These are phyloP conservation scores for Chlamydomonas urium DNA, from an alignment of 139 green algal species.

Conservation along the genomic window DNA sequence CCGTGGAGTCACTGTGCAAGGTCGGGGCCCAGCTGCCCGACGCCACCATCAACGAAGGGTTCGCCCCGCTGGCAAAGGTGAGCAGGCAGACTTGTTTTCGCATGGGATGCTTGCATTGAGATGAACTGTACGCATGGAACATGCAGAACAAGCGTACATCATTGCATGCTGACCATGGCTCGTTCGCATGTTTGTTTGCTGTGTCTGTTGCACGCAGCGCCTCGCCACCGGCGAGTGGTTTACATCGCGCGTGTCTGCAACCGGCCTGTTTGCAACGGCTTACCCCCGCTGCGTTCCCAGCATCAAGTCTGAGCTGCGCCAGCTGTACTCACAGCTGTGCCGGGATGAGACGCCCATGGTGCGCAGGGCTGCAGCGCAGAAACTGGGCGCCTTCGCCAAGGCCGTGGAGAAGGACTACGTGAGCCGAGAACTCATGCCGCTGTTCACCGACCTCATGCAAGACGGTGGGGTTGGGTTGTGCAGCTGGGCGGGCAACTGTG, in stretches of 20 bases:
- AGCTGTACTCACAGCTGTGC: slow-evolving; percentile 75
- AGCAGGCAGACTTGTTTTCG: background rate
- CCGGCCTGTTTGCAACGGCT: slow-evolving; percentile 80
- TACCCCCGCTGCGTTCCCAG: slow-evolving; percentile 56
- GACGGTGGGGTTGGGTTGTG: slow-evolving; percentile 88
- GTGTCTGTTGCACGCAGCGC: slow-evolving; percentile 73
- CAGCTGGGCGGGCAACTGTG: no score
- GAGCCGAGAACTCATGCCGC: slow-evolving; percentile 76
- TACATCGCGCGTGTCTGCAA: slow-evolving; percentile 89
- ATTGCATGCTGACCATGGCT: no score
- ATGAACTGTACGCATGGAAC: no score
- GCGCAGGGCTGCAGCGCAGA: slow-evolving; percentile 78
- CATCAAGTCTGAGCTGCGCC: slow-evolving; percentile 66
- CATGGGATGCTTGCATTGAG: background rate
- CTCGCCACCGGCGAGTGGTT: slow-evolving; percentile 94
- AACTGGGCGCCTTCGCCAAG: slow-evolving; percentile 81
- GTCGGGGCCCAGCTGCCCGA: slow-evolving; percentile 74
- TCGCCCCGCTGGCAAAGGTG: slow-evolving; percentile 82
- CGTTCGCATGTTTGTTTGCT: no score
- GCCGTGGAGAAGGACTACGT: slow-evolving; percentile 71
- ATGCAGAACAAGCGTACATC: no score
- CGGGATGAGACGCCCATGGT: slow-evolving; percentile 99
- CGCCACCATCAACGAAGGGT: slow-evolving; percentile 62
- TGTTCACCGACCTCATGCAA: slow-evolving; percentile 84
- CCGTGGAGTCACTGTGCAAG: slow-evolving; percentile 81